Conservation (phyloP, 306 rosid genomes). For the Cajanus cajan region DNA sequence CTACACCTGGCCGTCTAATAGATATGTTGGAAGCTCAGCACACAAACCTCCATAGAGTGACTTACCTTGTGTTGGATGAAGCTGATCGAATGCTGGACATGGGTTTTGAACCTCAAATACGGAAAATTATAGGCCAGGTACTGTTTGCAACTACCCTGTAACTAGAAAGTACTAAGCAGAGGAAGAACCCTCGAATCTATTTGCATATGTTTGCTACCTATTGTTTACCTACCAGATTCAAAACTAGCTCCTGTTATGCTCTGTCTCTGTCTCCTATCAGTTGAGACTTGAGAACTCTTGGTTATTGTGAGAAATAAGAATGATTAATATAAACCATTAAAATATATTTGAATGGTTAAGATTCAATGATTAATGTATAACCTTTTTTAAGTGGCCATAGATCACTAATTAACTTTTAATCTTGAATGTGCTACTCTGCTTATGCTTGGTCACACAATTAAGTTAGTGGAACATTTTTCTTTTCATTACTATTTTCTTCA, state of each 20-base stretch:
- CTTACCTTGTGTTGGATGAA: constrained; percentile 91
- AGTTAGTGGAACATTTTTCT: neutral
- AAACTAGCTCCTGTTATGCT: neutral
- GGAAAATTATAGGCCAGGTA: constrained; percentile 84
- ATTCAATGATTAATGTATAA: neutral
- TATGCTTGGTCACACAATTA: neutral
- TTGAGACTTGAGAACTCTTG: neutral
- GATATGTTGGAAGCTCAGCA: constrained; percentile 97
- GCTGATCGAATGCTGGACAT: constrained; percentile 99
- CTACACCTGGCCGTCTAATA: constrained; percentile 93
- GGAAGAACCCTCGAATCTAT: neutral
- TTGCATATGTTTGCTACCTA: neutral
- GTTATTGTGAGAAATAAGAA: neutral
- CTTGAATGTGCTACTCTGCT: no score
- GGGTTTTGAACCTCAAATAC: constrained; percentile 99
- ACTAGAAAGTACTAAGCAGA: neutral
- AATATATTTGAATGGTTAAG: neutral
- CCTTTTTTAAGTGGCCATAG: neutral
- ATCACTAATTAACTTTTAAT: neutral
- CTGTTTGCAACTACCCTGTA: constrained; percentile 9
- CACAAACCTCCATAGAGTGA: constrained; percentile 87
- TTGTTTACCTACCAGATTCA: neutral
- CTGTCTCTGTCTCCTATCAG: neutral
- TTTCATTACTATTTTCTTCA: neutral
- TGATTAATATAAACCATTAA: neutral